Evolutionary conservation across 2,329 filamentous ascomycete genomes (phyloP), one percentile per base, ranked within the genome.

Genomic region (Phaeoacremonium minimum): DNA sequence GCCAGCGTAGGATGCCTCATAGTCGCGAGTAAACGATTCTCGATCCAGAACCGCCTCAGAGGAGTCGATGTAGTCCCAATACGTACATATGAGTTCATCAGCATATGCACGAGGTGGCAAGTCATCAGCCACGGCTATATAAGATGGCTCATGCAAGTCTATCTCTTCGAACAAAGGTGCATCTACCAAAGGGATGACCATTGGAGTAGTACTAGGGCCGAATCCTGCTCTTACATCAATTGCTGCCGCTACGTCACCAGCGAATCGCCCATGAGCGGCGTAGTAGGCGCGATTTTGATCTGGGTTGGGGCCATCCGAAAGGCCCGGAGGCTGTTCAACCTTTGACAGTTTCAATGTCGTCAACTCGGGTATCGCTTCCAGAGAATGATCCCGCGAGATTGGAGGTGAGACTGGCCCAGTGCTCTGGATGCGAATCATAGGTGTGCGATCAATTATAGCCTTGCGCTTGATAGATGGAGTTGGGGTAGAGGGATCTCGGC

Each of bases 51-150:
- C 64, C 0, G 69, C 67, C 30, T 72, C 71, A 0, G 71, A 42
- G 0, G 66, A 63, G 18, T 70, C 64, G 2, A 70, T 64, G 26
- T 61, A 64, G 18, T 55, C 53, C 68, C 67, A 73, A 38, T 72
- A 72, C 0, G 66, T 52, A 3, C 60, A 53, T 52, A 69, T 61
- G 4, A 73, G 50, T 29, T 55, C 55, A 34, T 73, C 68, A 0
- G 69, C 68, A 20, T 61, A 64, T 22, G 62, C 58, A 2, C 67
- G 57, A 0, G 67, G 56, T 2, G 69, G 69, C 2, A 73, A 47
- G 2, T 69, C 63, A 20, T 67, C 64, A 13, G 61, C 47, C 2
- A 51, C 42, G 14, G 58, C 47, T 0, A 52, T 36, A 7, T 44
- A 51, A 7, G 49, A 38, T 15, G 8, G 4, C 13, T 32, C 9